Evolutionary conservation across 352 stramenopile species (phyloP).

Genomic region (Phytophthora palmivora): DNA sequence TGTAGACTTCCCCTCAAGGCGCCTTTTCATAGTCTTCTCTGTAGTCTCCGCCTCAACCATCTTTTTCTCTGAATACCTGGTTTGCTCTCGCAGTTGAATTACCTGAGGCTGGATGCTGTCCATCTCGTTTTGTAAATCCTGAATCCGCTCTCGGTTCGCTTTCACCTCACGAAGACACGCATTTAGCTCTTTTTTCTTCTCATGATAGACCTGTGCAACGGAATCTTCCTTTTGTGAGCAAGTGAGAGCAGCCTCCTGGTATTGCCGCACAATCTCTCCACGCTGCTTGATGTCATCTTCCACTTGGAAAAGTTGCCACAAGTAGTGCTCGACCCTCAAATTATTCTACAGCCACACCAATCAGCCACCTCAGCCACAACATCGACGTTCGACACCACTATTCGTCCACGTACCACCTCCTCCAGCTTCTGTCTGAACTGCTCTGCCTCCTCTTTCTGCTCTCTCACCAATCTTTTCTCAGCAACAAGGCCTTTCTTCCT

Average conservation of each 20-base stretch:
- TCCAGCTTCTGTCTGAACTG: constrained; percentile 77
- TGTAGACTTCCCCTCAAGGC: constrained; percentile 81
- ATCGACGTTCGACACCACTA: background rate
- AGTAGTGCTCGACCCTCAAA: constrained; percentile 92
- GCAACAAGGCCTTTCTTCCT: constrained; percentile 96
- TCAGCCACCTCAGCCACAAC: background rate
- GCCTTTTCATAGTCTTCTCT: constrained; percentile 70
- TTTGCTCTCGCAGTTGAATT: constrained; percentile 90
- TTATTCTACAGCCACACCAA: constrained; percentile 46
- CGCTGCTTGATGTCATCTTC: constrained; percentile 89
- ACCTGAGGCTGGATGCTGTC: constrained; percentile 77
- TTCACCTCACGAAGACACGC: constrained; percentile 65
- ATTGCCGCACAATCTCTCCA: constrained; percentile 73
- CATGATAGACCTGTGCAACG: constrained; percentile 52
- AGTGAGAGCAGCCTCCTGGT: constrained; percentile 50
- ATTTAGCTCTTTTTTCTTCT: constrained; percentile 81
- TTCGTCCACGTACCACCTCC: constrained; percentile 51
- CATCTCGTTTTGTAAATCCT: constrained; percentile 86
- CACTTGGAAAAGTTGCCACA: constrained; percentile 97
- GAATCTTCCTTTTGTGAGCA: constrained; percentile 61
- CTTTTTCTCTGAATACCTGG: constrained; percentile 84
- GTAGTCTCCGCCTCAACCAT: constrained; percentile 56
- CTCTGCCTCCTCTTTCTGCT: constrained; percentile 95
- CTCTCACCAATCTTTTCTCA: constrained; percentile 92
- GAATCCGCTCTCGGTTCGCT: constrained; percentile 67